Base-by-base conservation (phyloP, 169 alveolate genomes). In the Eimeria falciformis region DNA sequence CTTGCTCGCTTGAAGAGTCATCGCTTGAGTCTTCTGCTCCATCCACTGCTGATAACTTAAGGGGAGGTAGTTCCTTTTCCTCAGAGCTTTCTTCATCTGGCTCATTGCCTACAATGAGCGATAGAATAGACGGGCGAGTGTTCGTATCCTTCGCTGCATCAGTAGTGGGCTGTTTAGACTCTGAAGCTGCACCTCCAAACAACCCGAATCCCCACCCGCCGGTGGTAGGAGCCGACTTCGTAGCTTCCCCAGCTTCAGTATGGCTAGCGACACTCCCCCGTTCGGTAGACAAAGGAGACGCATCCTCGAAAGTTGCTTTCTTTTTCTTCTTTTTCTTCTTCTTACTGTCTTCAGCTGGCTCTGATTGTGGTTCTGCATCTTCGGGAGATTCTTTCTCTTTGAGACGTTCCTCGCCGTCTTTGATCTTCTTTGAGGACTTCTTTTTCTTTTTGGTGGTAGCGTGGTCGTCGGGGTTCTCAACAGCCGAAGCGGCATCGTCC, bases 241-340 rank as follows among this genome's bases (percentile, higher is more conserved):
- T 5, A 0, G 77, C 37, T 40, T 29, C 75, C 43, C 23, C 73
- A 9, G 21, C 89, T 7, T 53, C 77, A 18, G 27, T 56, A 1
- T 46, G 37, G 55, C 18, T 25, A 1, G 66, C 88, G 47, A 18
- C 47, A 33, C 77, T 55, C 45, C 33, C 89, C 23, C 14, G 56
- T n/a, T 56, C 89, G 58, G 89, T 53, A 17, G 21, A 75, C 43
- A 33, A 56, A 56, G 40, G 40, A 33, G 89, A 50, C 89, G 50
- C 89, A 0, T 25, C 58, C 29, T 50, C 17, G 6, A 55, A 25
- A 23, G 33, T 75, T 11, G 12, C 89, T 43, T 81, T 81, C 89
- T 55, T 81, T n/a, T 55, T 81, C 56, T 50, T 81, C 11, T 81
- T 81, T 75, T 81, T 81, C n/a, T 81, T 81, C 53, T 81, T 81